These are phyloP conservation scores for Arachis hypogaea DNA, from an alignment of 306 rosid species.

Conservation along the genomic window DNA sequence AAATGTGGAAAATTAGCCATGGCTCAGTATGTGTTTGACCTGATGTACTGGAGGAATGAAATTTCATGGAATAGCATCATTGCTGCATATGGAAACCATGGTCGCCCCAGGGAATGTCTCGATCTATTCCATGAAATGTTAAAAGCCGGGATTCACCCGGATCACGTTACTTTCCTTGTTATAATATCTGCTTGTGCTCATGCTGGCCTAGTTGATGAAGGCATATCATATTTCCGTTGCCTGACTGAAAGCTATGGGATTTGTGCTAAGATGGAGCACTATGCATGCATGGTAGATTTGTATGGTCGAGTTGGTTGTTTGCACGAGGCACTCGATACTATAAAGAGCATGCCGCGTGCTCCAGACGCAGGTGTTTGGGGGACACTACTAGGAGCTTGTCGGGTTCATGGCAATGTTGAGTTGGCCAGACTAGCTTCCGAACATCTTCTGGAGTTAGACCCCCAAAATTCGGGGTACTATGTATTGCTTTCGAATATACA, in stretches of 20 bases:
- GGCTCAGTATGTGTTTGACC: conserved; percentile 63
- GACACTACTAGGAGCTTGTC: conserved; percentile 82
- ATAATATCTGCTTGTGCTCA: conserved; percentile 86
- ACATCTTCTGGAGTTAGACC: conserved; percentile 68
- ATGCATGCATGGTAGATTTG: conserved; percentile 78
- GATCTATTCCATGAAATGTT: conserved; percentile 63
- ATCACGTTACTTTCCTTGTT: conserved; percentile 83
- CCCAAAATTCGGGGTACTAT: conserved; percentile 77
- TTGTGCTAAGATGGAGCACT: conserved; percentile 74
- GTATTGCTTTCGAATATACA: conserved; percentile 73
- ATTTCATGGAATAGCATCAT: conserved; percentile 88
- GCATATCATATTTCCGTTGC: conserved; percentile 59
- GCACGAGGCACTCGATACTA: conserved; percentile 68
- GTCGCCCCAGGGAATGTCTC: conserved; percentile 58
- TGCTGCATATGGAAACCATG: conserved; percentile 79
- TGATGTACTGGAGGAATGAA: conserved; percentile 68
- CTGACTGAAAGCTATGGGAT: conserved; percentile 67
- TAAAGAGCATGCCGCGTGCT: conserved; percentile 68
- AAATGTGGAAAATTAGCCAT: conserved; percentile 75
- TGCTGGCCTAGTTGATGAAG: conserved; percentile 68
- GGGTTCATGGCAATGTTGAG: conserved; percentile 77
- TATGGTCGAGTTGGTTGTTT: conserved; percentile 76
- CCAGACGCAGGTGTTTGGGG: conserved; percentile 95
- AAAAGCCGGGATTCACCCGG: conserved; percentile 61
- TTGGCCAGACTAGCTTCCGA: conserved; percentile 69